Evolutionary conservation across 176 grass and related monocot genomes (phyloP), one percentile per base, ranked within the genome.

Genomic region (Secale cereale): DNA sequence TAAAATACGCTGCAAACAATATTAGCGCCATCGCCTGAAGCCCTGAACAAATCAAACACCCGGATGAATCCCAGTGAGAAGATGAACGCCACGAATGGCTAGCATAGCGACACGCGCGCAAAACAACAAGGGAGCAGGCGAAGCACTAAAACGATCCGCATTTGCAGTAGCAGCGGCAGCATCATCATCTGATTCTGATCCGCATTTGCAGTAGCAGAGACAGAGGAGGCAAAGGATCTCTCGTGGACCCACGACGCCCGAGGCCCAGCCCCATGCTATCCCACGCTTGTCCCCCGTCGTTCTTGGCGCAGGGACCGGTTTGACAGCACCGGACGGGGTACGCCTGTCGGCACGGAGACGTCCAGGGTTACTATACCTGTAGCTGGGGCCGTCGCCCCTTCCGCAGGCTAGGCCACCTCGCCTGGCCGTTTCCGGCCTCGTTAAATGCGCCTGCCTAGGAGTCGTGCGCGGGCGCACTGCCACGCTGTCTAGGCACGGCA

Each of bases 391-490:
- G 73, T 26, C 33, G 9, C 6, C 7, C 33, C 64, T 39, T 74
- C 50, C 65, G 66, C 72, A 41, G 85, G 36, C 26, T 22, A 30
- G 76, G 10, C 77, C 78, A 32, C 23, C 23, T 65, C 59, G 85
- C 77, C 48, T 74, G 61, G 29, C 62, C 71, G 23, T 70, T 89
- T 83, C 77, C 52, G 62, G 82, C 36, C 27, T 29, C 28, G 77
- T 15, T 76, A 19, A 41, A 39, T 40, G 81, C 67, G 10, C 10
- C 69, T 77, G 71, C 66, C 81, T 28, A 46, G 43, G 20, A 45
- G 83, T 75, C 72, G 19, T 52, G 48, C 39, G 63, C 32, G 59
- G 63, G 25, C 30, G 65, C 46, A 19, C 12, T 14, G 37, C 13
- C 14, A 13, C 46, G 14, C 4, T 50, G 46, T 16, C 46, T 5